phyloP scores from a whole-genome alignment of 257 asterid genomes.

The Solanum corneliomulleri region DNA sequence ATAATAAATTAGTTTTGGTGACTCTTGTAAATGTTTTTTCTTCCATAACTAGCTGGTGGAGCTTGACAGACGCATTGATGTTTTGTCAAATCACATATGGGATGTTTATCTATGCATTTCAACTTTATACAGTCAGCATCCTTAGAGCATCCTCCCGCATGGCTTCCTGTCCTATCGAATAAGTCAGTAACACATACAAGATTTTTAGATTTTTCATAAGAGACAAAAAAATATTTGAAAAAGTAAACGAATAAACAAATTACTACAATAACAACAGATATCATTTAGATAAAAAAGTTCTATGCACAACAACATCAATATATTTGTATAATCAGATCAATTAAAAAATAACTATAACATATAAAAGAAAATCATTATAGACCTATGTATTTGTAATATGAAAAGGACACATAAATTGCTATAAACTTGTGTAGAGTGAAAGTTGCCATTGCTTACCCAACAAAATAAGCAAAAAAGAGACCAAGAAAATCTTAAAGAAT shows the following conservation, averaged over 20 bases:
- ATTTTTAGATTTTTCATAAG: not conserved
- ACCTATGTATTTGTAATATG: not conserved
- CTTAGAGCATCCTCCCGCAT: not conserved
- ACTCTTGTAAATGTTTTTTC: not conserved
- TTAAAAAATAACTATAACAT: too few species aligned
- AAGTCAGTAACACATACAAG: not conserved
- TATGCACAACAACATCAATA: not conserved
- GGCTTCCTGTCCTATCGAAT: not conserved
- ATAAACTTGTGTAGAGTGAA: too few species aligned
- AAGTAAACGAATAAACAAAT: not conserved
- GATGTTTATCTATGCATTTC: not conserved
- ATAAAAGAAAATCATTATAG: too few species aligned
- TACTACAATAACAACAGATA: not conserved
- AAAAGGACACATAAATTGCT: not conserved
- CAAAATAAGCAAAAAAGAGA: not conserved
- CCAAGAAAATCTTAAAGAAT: not conserved
- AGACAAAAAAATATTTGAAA: too few species aligned
- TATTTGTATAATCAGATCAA: too few species aligned
- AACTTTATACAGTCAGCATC: not conserved
- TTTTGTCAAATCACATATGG: not conserved
- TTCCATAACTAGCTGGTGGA: not conserved
- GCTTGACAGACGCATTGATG: not conserved
- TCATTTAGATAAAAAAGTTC: not conserved
- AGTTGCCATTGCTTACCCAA: not conserved
- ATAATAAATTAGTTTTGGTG: not conserved